Base-by-base conservation (phyloP, 345 rosid species). In the Noccaea bulbosa region DNA sequence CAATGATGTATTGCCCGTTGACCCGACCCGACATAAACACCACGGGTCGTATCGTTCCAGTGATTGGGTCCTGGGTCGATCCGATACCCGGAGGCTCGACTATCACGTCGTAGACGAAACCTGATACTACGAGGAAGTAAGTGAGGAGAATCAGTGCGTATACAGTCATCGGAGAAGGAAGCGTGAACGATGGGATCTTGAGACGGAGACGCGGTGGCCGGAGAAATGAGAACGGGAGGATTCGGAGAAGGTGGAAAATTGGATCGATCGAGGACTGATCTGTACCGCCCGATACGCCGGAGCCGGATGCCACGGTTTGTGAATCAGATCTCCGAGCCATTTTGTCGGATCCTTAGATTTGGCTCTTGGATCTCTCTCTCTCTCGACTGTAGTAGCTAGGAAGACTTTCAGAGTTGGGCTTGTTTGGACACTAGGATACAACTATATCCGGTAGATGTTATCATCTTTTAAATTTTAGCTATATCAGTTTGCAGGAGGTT, bases 41-140 rank as follows among this genome's bases (percentile, higher is more conserved):
- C 22, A 91, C 84, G 1, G 97, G 97, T 24, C 93, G 88, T 37
- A 88, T 85, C 6, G 97, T 45, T 16, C 96, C 97, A 60, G 97
- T 88, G 33, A 30, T 60, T 3, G 91, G 97, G 43, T 91, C 97
- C 80, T 91, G 97, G 11, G 78, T 80, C 41, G 96, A 91, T 33
- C 97, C 96, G 74, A 91, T 91, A 47, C 97, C 97, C 0, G 96
- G 97, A 0, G 97, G 96, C 82, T 91, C 88, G 0, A 88, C 96
- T 34, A 91, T 91, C 47, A 91, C 88, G 83, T 91, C 93, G 73
- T 91, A 91, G 80, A 88, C 81, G 75, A 91, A 78, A 6, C 97
- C 95, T 0, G 97, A 91, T 51, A 91, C 86, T 11, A 88, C 95
- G 80, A 91, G 82, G 81, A 86, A 88, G 88, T 90, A 90, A 27